phyloP scores from a whole-genome alignment of 495 filamentous ascomycete genomes.

The Antarctomyces pellizariae region DNA sequence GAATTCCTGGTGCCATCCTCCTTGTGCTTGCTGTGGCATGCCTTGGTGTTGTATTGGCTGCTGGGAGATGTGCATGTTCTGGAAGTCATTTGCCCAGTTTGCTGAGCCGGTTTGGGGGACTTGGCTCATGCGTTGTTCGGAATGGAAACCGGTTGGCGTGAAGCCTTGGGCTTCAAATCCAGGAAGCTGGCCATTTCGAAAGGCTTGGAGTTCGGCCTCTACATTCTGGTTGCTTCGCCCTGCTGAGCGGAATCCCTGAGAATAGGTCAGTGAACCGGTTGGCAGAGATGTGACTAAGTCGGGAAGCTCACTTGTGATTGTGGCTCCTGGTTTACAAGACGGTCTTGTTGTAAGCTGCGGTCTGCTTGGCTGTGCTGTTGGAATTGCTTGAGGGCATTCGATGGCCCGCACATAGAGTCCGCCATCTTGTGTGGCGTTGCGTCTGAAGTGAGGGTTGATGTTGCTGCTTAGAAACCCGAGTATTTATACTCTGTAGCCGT shows the following conservation, averaged over 20 bases:
- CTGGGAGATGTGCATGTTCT: slow-evolving; percentile 11
- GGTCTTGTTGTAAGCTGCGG: slow-evolving; percentile 67
- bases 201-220: slow-evolving; percentile 49
- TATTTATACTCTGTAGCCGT: not conserved
- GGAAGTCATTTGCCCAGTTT: slow-evolving; percentile 15
- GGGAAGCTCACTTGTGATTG: slow-evolving; percentile 26
- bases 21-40: slow-evolving; percentile 10
- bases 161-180: no score
- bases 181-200: slow-evolving; percentile 31
- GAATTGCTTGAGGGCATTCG: slow-evolving; percentile 69
- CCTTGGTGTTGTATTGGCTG: slow-evolving; percentile 2
- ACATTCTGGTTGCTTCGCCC: no score
- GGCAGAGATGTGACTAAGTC: not conserved
- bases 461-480: slow-evolving; percentile 1
- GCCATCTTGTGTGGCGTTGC: slow-evolving; percentile 29
- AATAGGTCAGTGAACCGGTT: not conserved
- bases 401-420: slow-evolving; percentile 70
- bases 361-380: slow-evolving; percentile 61
- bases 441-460: slow-evolving; percentile 1
- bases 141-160: no score
- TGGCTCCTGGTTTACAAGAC: slow-evolving; percentile 28
- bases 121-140: slow-evolving; percentile 3
- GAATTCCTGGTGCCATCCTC: slow-evolving; percentile 33
- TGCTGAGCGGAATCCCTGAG: slow-evolving; percentile 36
- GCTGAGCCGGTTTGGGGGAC: slow-evolving; percentile 4